A percentile compares a stretch with the other conserved stretches of the same genome.
phyloP scores from a whole-genome alignment of 306 rosid genomes.

The Alnus glutinosa region DNA sequence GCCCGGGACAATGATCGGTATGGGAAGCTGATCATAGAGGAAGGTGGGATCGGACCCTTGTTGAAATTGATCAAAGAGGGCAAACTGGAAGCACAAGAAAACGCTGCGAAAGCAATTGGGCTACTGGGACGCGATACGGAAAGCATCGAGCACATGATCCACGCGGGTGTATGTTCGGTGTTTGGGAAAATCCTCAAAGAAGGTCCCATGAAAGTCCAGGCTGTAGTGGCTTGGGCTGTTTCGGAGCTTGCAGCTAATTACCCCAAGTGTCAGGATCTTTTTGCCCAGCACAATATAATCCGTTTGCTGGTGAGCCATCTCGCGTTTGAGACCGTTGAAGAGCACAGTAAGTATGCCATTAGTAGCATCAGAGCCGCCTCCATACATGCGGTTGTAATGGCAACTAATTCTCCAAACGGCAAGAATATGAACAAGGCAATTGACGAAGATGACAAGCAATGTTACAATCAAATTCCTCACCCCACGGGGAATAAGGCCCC shows the following conservation, averaged over 20 bases:
- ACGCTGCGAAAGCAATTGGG: constrained; percentile 71
- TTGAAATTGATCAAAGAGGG: constrained; percentile 76
- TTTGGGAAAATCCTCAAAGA: constrained; percentile 75
- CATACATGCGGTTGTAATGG: constrained; percentile 75
- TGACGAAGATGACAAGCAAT: constrained; percentile 35
- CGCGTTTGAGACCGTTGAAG: constrained; percentile 85
- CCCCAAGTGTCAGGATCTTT: constrained; percentile 83
- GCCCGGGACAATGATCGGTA: constrained; percentile 66
- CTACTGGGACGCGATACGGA: constrained; percentile 71
- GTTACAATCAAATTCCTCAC: constrained; percentile 34
- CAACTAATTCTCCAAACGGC: constrained; percentile 37
- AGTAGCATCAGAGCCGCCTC: constrained; percentile 60
- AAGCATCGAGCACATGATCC: constrained; percentile 69
- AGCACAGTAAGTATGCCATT: constrained; percentile 81
- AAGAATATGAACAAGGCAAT: constrained; percentile 12
- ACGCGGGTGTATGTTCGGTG: constrained; percentile 63
- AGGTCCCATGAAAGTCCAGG: constrained; percentile 81
- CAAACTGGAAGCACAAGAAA: constrained; percentile 67
- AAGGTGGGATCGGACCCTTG: constrained; percentile 76
- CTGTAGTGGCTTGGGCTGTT: constrained; percentile 73
- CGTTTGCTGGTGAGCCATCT: constrained; percentile 82
- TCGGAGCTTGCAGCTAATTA: constrained; percentile 67
- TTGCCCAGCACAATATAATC: constrained; percentile 78
- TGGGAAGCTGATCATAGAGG: constrained; percentile 76
- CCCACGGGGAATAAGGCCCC: constrained; percentile 57